Percentiles rank a stretch among this genome's conserved stretches.
These are phyloP conservation scores for Vitis hybrid DNA, from an alignment of 177 flowering plant species.

Conservation along the genomic window DNA sequence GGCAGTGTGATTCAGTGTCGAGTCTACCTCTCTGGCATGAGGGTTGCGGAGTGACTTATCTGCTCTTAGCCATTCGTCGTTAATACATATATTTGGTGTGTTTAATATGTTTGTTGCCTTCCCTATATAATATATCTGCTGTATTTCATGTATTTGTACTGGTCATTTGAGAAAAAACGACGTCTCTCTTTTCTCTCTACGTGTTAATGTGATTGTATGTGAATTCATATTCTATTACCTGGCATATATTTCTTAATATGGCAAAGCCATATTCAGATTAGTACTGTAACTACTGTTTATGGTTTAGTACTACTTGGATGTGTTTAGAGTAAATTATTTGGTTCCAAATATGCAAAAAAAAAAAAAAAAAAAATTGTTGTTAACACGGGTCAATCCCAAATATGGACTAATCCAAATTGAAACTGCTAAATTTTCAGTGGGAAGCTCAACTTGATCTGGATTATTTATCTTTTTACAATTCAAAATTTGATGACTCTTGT, in stretches of 20 bases:
- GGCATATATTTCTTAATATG: background rate
- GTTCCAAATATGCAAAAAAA: too few relatives aligned
- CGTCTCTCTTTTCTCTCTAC: background rate
- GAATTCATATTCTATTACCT: background rate
- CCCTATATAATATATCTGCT: slow-evolving; percentile 5
- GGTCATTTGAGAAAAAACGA: background rate
- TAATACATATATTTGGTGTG: slow-evolving; percentile 2
- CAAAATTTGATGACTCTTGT: too few relatives aligned
- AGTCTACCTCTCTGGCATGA: slow-evolving; percentile 81
- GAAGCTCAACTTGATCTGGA: too few relatives aligned
- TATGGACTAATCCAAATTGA: too few relatives aligned
- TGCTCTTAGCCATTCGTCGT: background rate
- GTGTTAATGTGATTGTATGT: background rate
- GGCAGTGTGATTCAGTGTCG: slow-evolving; percentile 71
- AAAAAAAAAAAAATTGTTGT: too few relatives aligned
- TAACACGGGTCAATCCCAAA: too few relatives aligned
- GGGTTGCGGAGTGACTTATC: slow-evolving; percentile 54
- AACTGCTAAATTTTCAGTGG: too few relatives aligned
- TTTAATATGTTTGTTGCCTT: background rate
- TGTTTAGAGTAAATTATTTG: too few relatives aligned
- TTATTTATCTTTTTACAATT: too few relatives aligned
- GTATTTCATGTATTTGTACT: background rate
- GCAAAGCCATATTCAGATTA: too few relatives aligned
- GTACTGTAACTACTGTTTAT: too few relatives aligned
- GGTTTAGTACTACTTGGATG: too few relatives aligned